phyloP scores from a whole-genome alignment of 2,329 filamentous ascomycete genomes.

The Shiraia bambusicola region DNA sequence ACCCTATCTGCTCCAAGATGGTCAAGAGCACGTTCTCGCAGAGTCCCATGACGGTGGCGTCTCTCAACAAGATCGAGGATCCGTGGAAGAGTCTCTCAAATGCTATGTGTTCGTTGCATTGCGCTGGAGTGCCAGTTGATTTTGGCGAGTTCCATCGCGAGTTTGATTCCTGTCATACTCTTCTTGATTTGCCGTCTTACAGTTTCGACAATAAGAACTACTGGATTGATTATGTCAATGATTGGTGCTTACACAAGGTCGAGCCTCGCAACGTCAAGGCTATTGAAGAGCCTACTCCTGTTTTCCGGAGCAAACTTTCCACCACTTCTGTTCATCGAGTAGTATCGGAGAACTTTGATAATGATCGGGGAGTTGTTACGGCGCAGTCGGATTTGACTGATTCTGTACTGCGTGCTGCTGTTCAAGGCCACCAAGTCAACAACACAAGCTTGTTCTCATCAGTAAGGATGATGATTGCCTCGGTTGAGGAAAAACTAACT shows the following conservation, averaged over 20 bases:
- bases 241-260: constrained; percentile 31
- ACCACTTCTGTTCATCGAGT: constrained; percentile 1
- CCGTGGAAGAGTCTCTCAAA: constrained; percentile 40
- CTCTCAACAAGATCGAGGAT: constrained; percentile 2
- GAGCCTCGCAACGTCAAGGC: constrained; percentile 52
- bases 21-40: constrained; percentile 40
- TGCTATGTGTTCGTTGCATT: constrained; percentile 55
- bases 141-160: constrained; percentile 63
- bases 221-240: constrained; percentile 40
- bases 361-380: neutral
- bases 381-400: constrained; percentile 1
- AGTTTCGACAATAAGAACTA: constrained; percentile 40
- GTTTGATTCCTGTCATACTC: constrained; percentile 48
- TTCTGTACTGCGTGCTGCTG: neutral
- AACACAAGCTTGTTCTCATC: constrained; percentile 2
- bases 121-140: constrained; percentile 56
- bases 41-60: constrained; percentile 28
- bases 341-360: neutral
- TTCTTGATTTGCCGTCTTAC: constrained; percentile 56
- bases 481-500: neutral
- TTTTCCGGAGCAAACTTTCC: constrained; percentile 2
- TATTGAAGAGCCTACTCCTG: constrained; percentile 20
- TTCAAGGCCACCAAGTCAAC: neutral
- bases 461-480: neutral
- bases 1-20: constrained; percentile 39